Evolutionary conservation across 129 eudicot genomes (phyloP), one percentile per base, ranked within the genome.

Genomic region (Dittrichia graveolens): DNA sequence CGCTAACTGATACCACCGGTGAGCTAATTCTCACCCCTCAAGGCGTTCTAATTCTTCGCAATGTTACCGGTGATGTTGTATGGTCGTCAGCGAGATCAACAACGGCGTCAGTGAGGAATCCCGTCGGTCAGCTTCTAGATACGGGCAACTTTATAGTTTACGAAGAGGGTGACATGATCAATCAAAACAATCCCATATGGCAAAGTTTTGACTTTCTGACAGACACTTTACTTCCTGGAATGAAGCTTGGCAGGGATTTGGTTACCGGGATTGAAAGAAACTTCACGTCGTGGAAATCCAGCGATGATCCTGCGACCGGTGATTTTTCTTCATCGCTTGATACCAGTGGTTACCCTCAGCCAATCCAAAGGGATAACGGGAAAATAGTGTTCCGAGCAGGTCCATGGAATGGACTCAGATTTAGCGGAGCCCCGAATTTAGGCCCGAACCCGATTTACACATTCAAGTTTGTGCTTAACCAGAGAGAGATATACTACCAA

Each of bases 331-430:
- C 15, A 14, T 24, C 46, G 68, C 16, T 77, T 49, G 52, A 77
- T 69, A 72, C 61, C 37, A 49, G 47, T 35, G 82, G 82, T 38
- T 78, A 53, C 44, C 82, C 82, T 18, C 77, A 71, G 39, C 15
- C 55, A 3, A 52, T 55, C 35, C 3, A 64, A 65, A 54, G 13
- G 8, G 62, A 72, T 6, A 19, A 61, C 39, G 42, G 8, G 18
- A 12, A 15, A 2, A 34, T 61, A 48, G 38, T 3, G n/a, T 79
- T 73, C 71, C 54, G 83, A 8, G 69, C 42, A 14, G 83, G 83
- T 46, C 83, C 83, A 58, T 79, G 79, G 69, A 69, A 65, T 38
- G 79, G 83, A 3, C 47, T 79, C 48, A 58, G 61, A 48, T 73
- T 73, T 40, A 46, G 71, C 14, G 82, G 82, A 16, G 18, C 8